A percentile compares a stretch with the other conserved stretches of the same genome.
Conservation (phyloP, 345 rosid genomes). For the Ceriops decandra region DNA sequence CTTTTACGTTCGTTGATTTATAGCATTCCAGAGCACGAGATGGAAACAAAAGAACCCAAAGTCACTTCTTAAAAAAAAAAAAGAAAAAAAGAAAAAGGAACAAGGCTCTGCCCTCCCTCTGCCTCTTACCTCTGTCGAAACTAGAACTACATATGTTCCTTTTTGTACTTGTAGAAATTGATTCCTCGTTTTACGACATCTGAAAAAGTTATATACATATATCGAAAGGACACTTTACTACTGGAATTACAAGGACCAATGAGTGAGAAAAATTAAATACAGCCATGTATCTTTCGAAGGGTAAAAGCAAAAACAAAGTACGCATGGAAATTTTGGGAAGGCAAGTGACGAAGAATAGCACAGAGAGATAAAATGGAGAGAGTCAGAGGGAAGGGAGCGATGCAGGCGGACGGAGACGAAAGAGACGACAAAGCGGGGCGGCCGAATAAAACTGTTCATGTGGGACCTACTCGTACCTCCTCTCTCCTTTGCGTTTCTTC, state of each 20-base stretch:
- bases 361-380: neutral
- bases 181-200: neutral
- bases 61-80: neutral
- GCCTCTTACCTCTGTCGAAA: neutral
- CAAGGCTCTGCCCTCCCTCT: neutral
- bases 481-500: neutral
- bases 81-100: neutral
- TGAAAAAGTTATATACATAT: neutral
- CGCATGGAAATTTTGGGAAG: neutral
- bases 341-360: neutral
- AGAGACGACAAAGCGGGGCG: conserved; percentile 55
- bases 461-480: conserved; percentile 35
- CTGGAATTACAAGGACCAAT: neutral
- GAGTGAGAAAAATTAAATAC: neutral
- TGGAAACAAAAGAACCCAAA: neutral
- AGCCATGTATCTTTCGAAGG: neutral
- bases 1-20: neutral
- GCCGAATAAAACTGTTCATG: conserved; percentile 47
- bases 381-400: neutral
- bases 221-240: neutral
- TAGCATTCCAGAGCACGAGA: neutral
- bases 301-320: neutral
- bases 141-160: neutral
- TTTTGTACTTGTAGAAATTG: neutral
- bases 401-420: conserved; percentile 39